Evolutionary conservation across 805 yeast species (phyloP), one percentile per base, ranked within the genome.

Genomic region (Osmozyma mogii): DNA sequence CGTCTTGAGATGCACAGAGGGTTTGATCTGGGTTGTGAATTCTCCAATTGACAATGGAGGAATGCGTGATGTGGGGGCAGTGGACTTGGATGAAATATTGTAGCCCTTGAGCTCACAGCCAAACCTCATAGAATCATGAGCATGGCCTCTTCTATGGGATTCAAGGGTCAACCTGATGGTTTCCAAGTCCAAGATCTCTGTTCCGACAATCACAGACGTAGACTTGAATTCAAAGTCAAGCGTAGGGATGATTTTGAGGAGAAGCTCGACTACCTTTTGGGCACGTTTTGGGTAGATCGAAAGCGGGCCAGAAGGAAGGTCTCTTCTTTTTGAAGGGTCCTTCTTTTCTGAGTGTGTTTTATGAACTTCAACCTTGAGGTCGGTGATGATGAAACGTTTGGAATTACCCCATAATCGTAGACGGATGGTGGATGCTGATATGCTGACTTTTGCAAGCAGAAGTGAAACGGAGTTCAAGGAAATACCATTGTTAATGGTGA

Each of bases 321-420:
- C n/a, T 13, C 26, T 11, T 19, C 12, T 24, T 24, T 31, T 24
- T 16, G 15, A 6, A 6, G 18, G 24, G 4, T 20, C 11, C 12
- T 12, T 13, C 4, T 11, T 24, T 6, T 28, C 17, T 20, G n/a
- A 10, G 17, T 7, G 14, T 15, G 10, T 17, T 18, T 4, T 14
- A 21, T 15, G 11, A 15, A 23, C 7, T 24, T 15, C 22, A 14
- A 52, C 26, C 3, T 32, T 41, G 16, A 57, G 27, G 27, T 49
- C 58, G 14, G 52, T 52, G 4, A 61, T 18, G 13, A 62, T 55
- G 6, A 60, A 22, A 43, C 40, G 49, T 24, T 54, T 37, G 12
- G 56, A 36, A 28, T 54, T 58, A 5, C 68, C 66, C 68, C 68
- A 63, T 12, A 61, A 44, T 22, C 60, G 40, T 18, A 61, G 38